Evolutionary conservation across 306 rosid species (phyloP).

Genomic region (Hylodesmum podocarpum): DNA sequence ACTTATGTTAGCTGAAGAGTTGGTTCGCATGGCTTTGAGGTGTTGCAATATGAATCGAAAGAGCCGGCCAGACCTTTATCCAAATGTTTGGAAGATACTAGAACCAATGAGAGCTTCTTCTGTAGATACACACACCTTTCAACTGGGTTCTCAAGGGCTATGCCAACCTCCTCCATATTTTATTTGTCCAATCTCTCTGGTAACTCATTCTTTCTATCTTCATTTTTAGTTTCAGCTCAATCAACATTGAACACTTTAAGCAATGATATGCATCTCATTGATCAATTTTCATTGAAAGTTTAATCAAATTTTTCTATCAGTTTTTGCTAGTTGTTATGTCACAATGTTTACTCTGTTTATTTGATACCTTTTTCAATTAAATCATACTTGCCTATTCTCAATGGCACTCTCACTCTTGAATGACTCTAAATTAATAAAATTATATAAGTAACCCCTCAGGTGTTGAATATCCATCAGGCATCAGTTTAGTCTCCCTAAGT

Average conservation of each 20-base stretch:
- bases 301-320: background rate
- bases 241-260: background rate
- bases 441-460: too few species aligned
- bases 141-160: constrained; percentile 51
- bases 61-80: constrained; percentile 63
- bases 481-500: too few species aligned
- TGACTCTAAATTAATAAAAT: too few species aligned
- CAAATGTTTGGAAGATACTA: constrained; percentile 77
- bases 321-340: background rate
- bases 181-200: constrained; percentile 83
- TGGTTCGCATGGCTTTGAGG: constrained; percentile 70
- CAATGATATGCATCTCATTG: background rate
- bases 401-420: too few species aligned
- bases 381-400: background rate
- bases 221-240: background rate
- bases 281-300: background rate
- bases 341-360: background rate
- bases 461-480: too few species aligned
- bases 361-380: background rate
- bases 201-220: constrained; percentile 30
- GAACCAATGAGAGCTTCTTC: constrained; percentile 73
- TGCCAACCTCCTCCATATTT: constrained; percentile 70
- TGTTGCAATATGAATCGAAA: constrained; percentile 68
- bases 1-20: constrained; percentile 61
- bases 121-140: constrained; percentile 39